Conservation (phyloP, 768 basidiomycete species). For the Lyophyllum decastes region DNA sequence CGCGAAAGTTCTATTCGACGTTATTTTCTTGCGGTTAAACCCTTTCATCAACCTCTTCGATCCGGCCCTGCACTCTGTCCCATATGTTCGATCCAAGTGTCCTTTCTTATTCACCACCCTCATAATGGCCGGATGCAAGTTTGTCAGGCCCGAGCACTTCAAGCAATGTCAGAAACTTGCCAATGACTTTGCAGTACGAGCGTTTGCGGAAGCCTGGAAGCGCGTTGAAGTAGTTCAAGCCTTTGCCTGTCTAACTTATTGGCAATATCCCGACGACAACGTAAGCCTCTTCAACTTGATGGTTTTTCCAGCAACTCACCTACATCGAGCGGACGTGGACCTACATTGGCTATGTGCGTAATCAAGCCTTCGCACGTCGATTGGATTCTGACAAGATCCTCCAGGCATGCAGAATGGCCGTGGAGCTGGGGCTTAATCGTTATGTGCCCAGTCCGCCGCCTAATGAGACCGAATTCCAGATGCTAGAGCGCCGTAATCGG, state of each 20-base stretch:
- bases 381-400: background rate
- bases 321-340: slow-evolving; percentile 74
- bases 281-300: slow-evolving; percentile 37
- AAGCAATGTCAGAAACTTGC: slow-evolving; percentile 71
- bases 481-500: slow-evolving; percentile 77
- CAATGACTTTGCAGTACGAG: slow-evolving; percentile 71
- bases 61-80: slow-evolving; percentile 77
- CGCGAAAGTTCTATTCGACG: slow-evolving; percentile 73
- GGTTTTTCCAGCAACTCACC: slow-evolving; percentile 13
- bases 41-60: slow-evolving; percentile 91
- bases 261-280: slow-evolving; percentile 86
- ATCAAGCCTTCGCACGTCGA: background rate
- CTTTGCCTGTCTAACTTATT: slow-evolving; percentile 86
- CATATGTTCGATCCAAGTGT: slow-evolving; percentile 78
- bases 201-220: slow-evolving; percentile 79
- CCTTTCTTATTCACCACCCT: slow-evolving; percentile 85
- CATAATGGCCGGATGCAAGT: slow-evolving; percentile 83
- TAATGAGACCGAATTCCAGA: slow-evolving; percentile 65
- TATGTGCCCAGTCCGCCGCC: slow-evolving; percentile 55
- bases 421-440: slow-evolving; percentile 80
- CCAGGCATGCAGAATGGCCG: slow-evolving; percentile 86
- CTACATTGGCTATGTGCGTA: slow-evolving; percentile 80
- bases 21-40: slow-evolving; percentile 81
- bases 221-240: slow-evolving; percentile 88
- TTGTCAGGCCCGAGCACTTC: slow-evolving; percentile 72